Evolutionary conservation across 768 basidiomycete species (phyloP).

Genomic region (Boletus rubroflammeus): DNA sequence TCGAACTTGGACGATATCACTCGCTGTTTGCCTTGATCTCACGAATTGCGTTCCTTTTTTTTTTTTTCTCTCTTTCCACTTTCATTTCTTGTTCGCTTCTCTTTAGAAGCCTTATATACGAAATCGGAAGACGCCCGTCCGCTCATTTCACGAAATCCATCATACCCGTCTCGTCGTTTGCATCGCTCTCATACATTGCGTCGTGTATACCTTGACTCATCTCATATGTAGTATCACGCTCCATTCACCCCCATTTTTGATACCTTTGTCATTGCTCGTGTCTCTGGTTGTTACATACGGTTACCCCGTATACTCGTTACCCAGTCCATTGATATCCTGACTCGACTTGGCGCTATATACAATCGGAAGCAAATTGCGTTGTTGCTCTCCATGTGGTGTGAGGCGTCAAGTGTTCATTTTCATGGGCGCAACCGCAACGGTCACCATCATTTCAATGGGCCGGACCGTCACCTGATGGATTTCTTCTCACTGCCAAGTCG

Average conservation of each 20-base stretch:
- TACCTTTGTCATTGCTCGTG: constrained; percentile 27
- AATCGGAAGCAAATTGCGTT: constrained; percentile 10
- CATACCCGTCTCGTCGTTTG: constrained; percentile 35
- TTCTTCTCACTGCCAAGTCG: constrained; percentile 12
- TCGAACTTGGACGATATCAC: constrained; percentile 32
- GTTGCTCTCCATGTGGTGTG: constrained; percentile 8
- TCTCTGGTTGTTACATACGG: constrained; percentile 31
- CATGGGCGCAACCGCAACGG: constrained; percentile 19
- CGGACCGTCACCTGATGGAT: constrained; percentile 7
- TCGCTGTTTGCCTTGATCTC: constrained; percentile 27
- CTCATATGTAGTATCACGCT: constrained; percentile 37
- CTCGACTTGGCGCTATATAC: constrained; percentile 21
- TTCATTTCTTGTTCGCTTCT: constrained; percentile 32
- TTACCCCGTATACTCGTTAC: constrained; percentile 38
- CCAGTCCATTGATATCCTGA: constrained; percentile 34
- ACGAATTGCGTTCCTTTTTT: constrained; percentile 34
- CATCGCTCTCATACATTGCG: constrained; percentile 37
- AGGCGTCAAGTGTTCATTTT: constrained; percentile 28
- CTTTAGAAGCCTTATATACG: constrained; percentile 29
- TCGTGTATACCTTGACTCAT: constrained; percentile 36
- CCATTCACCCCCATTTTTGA: constrained; percentile 34
- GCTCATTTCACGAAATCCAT: constrained; percentile 34
- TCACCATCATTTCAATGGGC: constrained; percentile 6
- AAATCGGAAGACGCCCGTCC: constrained; percentile 34
- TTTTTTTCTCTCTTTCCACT: constrained; percentile 1